Evolutionary conservation across 2,329 filamentous ascomycete species (phyloP).

Genomic region (Lachnellula occidentalis): DNA sequence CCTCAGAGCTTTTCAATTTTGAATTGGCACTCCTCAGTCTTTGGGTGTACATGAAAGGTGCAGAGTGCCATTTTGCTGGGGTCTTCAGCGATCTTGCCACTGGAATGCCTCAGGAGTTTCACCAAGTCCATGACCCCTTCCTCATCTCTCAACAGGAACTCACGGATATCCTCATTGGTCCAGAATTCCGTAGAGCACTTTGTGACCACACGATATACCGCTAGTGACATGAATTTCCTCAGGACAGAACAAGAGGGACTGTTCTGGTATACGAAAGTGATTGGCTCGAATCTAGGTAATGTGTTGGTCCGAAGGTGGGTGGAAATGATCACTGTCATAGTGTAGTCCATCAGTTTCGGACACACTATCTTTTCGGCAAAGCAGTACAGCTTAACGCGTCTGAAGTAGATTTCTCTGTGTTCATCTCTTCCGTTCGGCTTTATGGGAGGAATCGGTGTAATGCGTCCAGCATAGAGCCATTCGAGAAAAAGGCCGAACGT

Average conservation of each 20-base stretch:
- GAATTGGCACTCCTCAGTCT: background rate
- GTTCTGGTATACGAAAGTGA: background rate
- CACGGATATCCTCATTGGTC: no score
- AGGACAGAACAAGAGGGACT: background rate
- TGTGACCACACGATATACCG: no score
- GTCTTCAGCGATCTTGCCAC: background rate
- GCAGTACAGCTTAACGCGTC: background rate
- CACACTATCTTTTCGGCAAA: background rate
- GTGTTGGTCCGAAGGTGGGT: background rate
- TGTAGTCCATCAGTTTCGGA: background rate
- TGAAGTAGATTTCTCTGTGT: background rate
- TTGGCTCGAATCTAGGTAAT: background rate
- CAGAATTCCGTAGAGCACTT: no score
- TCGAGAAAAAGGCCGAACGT: slow-evolving; percentile 7
- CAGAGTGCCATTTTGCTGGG: background rate
- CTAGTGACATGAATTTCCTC: background rate
- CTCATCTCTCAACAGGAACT: no score
- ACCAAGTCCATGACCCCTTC: background rate
- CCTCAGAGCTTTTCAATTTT: no score
- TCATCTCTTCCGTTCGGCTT: no score
- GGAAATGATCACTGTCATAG: background rate
- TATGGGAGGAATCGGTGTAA: no score
- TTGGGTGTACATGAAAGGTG: background rate
- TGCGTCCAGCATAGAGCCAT: slow-evolving; percentile 4
- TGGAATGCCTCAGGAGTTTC: background rate